Evolutionary conservation across 73 alveolate species (phyloP).

Genomic region (Loxodes magnus): DNA sequence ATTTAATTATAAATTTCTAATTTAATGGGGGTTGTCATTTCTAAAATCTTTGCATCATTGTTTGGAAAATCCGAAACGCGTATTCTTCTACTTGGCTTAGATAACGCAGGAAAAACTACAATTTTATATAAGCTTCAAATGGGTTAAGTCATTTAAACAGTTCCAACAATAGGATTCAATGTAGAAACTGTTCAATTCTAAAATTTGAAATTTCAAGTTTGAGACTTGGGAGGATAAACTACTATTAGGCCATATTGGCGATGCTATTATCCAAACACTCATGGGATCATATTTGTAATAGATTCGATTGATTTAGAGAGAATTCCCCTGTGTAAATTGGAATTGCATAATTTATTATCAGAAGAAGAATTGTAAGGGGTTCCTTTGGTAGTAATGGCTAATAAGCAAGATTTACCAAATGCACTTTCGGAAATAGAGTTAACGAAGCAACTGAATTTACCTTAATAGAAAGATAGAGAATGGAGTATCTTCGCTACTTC

Average conservation of each 20-base stretch:
- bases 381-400: constrained; percentile 67
- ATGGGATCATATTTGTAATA: constrained; percentile 58
- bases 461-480: constrained; percentile 16
- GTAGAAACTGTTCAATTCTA: constrained; percentile 62
- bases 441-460: constrained; percentile 14
- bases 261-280: constrained; percentile 68
- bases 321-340: constrained; percentile 35
- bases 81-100: constrained; percentile 74
- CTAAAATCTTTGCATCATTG: constrained; percentile 1
- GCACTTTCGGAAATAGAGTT: constrained; percentile 21
- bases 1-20: background rate
- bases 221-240: constrained; percentile 90
- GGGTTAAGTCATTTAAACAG: constrained; percentile 47
- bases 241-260: constrained; percentile 72
- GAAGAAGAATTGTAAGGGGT: constrained; percentile 34
- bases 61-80: constrained; percentile 8
- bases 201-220: constrained; percentile 50
- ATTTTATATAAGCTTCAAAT: constrained; percentile 58
- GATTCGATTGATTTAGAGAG: constrained; percentile 60
- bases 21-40: constrained; percentile 9
- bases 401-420: constrained; percentile 59
- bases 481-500: constrained; percentile 25
- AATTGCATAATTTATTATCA: constrained; percentile 31
- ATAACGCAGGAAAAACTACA: constrained; percentile 93
- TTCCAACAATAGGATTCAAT: constrained; percentile 91